Conservation (phyloP, 257 asterid genomes). For the Forsythia viridissima region DNA sequence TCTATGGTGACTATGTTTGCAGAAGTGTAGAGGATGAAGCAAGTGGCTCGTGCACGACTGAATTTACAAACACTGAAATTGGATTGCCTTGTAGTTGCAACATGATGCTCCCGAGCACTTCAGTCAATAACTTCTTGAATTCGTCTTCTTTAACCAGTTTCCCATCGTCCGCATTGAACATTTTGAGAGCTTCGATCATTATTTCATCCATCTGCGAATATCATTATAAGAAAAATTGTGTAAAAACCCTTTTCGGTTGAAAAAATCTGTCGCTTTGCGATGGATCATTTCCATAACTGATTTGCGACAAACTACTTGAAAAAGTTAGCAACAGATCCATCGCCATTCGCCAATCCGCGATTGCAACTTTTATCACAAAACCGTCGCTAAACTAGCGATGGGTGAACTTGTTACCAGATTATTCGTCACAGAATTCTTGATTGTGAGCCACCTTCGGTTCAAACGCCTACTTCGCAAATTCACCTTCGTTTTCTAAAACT, state of each 20-base stretch:
- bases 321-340: neutral
- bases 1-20: slow-evolving; percentile 31
- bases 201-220: slow-evolving; percentile 69
- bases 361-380: neutral
- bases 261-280: too few species aligned
- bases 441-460: too few species aligned
- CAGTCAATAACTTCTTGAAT: slow-evolving; percentile 76
- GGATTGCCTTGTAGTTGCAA: slow-evolving; percentile 80
- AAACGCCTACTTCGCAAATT: too few species aligned
- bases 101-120: slow-evolving; percentile 75
- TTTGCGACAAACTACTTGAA: neutral
- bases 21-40: slow-evolving; percentile 70
- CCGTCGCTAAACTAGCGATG: neutral
- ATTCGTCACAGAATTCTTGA: too few species aligned
- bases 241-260: neutral
- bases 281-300: neutral
- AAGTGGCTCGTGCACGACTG: slow-evolving; percentile 80
- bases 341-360: neutral
- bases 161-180: slow-evolving; percentile 62
- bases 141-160: slow-evolving; percentile 76
- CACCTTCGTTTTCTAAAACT: neutral
- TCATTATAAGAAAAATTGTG: neutral
- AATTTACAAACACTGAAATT: slow-evolving; percentile 70
- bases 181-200: slow-evolving; percentile 54
- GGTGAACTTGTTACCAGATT: neutral